Base-by-base conservation (phyloP, 345 rosid species). In the Psidium guajava region DNA sequence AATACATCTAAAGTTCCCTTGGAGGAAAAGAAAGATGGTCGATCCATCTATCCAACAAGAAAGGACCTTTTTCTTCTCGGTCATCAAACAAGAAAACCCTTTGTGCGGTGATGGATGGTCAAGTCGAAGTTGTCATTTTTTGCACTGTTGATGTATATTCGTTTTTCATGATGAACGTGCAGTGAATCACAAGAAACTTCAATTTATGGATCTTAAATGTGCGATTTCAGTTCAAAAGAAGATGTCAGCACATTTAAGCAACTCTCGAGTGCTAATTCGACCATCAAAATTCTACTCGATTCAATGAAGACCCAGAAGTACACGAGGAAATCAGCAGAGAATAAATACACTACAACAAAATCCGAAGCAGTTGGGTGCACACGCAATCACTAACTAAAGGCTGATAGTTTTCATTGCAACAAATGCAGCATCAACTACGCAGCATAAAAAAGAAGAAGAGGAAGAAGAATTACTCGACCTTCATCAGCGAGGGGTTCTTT, bases 401-500 rank as follows among this genome's bases (percentile, higher is more conserved):
- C 77, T 69, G 24, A 69, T 32, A 69, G 44, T 69, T 32, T 69
- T 69, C 77, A 32, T 18, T 8, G 44, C 77, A 69, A 69, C 77
- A 32, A 69, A 69, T 32, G 77, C 77, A 69, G 24, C 47, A 69
- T 69, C 77, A 32, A 69, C 47, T 69, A 36, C 44, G 32, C 77
- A 32, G 21, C 74, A 28, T 27, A 32, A 3, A 54, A 59, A 56
- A 61, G 11, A 69, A 82, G n/a, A 82, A 87, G 36, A 36, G 3
- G 64, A 28, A 54, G 56, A 90, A 91, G 11, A 69, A 40, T 69
- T 69, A 8, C 77, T 69, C 21, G 20, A 69, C 77, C 92, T 83
- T 83, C 86, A 53, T 85, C 86, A 81, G 87, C 28, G 80, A 87
- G 32, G 56, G 91, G 81, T 25, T 87, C 91, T 42, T 88, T 85